Base-by-base conservation (phyloP, 1,284 basidiomycete species). In the Ustilago cynodontis region DNA sequence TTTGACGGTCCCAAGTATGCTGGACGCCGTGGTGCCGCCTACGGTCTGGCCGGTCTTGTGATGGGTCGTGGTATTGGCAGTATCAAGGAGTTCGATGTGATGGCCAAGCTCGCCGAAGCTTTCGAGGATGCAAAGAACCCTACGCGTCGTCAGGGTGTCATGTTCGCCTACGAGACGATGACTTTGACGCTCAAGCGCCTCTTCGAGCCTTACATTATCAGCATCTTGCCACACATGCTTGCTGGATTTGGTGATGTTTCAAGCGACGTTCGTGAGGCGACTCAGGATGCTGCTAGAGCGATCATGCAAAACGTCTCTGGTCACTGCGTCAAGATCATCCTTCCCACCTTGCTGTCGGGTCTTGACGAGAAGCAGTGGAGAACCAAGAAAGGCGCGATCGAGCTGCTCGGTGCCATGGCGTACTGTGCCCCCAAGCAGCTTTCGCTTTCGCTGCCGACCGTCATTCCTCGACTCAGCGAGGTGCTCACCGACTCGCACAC, bases 351-450 rank as follows among this genome's bases (percentile, higher is more conserved):
- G 9, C 89, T 99, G 6, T 92, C 92, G 37, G 96, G 95, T 37
- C 88, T 99, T 53, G 95, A 98, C 79, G 97, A 99, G 86, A 98
- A 98, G 86, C 97, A 99, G 86, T 99, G 97, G 97, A 90, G 96
- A 29, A 94, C 95, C 1, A 99, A 99, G 89, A 98, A 98, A 86
- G 88, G 97, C 90, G 96, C 95, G 3, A 98, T 99, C 77, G 97
- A 99, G 86, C 88, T 99, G n/a, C 89, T 99, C 62, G 97, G 97
- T 39, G 93, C 95, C 88, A 99, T 99, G 95, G 97, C 97, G 0
- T 99, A 96, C 87, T 97, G 96, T 87, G 95, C 97, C 7, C 97
- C 96, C 2, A 91, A 92, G 56, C 97, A 99, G 86, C 90, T 99
- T 14, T 98, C 97, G 0, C 89, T 95, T 26, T 98, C 96, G 3